A percentile compares a stretch with the other conserved stretches of the same genome.
phyloP scores from a whole-genome alignment of 2,329 filamentous ascomycete species.

The Trichoderma sp. region DNA sequence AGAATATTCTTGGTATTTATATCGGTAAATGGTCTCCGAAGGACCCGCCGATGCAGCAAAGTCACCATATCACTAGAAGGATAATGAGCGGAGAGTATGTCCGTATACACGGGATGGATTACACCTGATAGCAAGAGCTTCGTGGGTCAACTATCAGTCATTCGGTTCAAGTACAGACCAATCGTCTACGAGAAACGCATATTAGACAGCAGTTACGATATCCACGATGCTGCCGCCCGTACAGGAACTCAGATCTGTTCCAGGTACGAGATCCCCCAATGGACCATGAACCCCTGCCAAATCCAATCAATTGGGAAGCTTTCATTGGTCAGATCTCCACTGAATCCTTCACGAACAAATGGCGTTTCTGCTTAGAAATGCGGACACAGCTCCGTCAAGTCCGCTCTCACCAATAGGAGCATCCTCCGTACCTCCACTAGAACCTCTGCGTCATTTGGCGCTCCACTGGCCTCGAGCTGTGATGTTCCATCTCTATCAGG shows the following conservation, averaged over 20 bases:
- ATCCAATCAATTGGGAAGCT: background rate
- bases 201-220: background rate
- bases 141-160: background rate
- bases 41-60: background rate
- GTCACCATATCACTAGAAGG: background rate
- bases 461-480: background rate
- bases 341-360: background rate
- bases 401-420: conserved; percentile 24
- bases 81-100: background rate
- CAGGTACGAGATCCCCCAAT: background rate
- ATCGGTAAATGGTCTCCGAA: background rate
- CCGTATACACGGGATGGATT: background rate
- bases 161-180: background rate
- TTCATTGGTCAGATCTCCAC: background rate
- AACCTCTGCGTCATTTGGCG: background rate
- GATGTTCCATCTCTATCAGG: background rate
- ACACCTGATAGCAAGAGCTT: background rate
- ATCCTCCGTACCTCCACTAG: background rate
- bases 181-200: background rate
- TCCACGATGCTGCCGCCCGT: background rate
- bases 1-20: background rate
- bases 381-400: conserved; percentile 20
- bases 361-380: conserved; percentile 16
- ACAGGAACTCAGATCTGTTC: background rate
- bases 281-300: background rate